Evolutionary conservation across 495 filamentous ascomycete genomes (phyloP).

Genomic region (Penicillium longicatenatum): DNA sequence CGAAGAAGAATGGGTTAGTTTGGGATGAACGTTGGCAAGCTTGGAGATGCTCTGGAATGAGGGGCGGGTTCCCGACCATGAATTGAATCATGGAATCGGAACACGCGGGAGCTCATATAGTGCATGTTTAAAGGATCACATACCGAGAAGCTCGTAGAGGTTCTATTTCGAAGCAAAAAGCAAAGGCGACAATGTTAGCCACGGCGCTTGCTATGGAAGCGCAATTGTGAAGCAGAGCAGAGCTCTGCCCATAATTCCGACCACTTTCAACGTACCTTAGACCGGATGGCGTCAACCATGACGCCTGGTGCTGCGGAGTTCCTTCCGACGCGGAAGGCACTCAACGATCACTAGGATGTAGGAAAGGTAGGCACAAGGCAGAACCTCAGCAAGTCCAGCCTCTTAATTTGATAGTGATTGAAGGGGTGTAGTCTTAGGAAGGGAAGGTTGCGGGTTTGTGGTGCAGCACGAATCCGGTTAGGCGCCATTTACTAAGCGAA

Average conservation of each 20-base stretch:
- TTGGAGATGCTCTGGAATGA: background rate
- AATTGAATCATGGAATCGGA: constrained; percentile 13
- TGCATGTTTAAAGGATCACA: constrained; percentile 31
- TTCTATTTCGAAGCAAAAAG: constrained; percentile 52
- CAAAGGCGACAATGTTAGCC: constrained; percentile 27
- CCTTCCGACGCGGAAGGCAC: constrained; percentile 51
- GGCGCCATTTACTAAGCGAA: constrained; percentile 32
- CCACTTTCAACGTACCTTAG: constrained; percentile 44
- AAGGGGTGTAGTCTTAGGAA: constrained; percentile 25
- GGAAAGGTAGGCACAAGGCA: constrained; percentile 37
- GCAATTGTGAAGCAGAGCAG: constrained; percentile 12
- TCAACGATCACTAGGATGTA: constrained; percentile 45
- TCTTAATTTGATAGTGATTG: constrained; percentile 30
- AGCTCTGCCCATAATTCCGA: constrained; percentile 9
- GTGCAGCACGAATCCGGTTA: constrained; percentile 31
- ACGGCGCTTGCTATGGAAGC: constrained; percentile 11
- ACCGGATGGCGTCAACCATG: constrained; percentile 52
- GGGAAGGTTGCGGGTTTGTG: constrained; percentile 28
- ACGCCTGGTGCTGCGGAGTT: constrained; percentile 51
- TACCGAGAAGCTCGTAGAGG: constrained; percentile 88
- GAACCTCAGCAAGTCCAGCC: constrained; percentile 43
- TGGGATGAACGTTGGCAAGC: constrained; percentile 15
- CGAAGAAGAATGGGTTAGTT: constrained; percentile 13
- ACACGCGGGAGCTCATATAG: background rate
- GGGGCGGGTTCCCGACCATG: constrained; percentile 8